Percentiles rank a stretch among this genome's conserved stretches.
Conservation (phyloP, 768 basidiomycete genomes). For the Plicaturopsis crispa region DNA sequence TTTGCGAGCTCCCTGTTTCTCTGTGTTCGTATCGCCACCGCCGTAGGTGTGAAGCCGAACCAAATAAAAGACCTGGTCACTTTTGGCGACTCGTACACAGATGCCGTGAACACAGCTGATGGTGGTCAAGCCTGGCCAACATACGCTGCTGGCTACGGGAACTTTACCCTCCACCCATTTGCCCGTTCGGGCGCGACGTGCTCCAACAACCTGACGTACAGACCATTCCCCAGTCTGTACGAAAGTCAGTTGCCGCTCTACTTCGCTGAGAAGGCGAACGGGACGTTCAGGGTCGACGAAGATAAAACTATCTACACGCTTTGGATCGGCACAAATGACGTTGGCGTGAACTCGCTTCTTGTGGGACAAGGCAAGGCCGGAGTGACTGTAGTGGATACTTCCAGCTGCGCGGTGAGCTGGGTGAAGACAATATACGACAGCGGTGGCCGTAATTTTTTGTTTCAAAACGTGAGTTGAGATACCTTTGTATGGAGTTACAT, state of each 20-base stretch:
- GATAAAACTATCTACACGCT: slow-evolving; percentile 52
- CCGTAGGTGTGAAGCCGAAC: slow-evolving; percentile 22
- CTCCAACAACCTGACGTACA: slow-evolving; percentile 51
- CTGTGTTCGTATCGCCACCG: too few species aligned
- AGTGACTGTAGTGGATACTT: slow-evolving; percentile 52
- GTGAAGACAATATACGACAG: slow-evolving; percentile 45
- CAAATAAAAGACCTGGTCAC: slow-evolving; percentile 61
- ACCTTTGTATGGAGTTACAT: background rate
- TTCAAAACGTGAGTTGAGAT: slow-evolving; percentile 48
- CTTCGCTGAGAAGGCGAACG: slow-evolving; percentile 33
- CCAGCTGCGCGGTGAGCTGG: slow-evolving; percentile 53
- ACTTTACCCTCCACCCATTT: slow-evolving; percentile 46
- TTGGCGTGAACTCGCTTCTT: slow-evolving; percentile 46
- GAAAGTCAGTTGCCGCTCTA: slow-evolving; percentile 51
- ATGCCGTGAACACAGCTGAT: slow-evolving; percentile 33
- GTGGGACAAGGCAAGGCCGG: slow-evolving; percentile 36
- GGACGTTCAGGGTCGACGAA: slow-evolving; percentile 28
- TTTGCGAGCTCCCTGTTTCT: too few species aligned
- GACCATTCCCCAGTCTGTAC: slow-evolving; percentile 52
- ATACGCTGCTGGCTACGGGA: slow-evolving; percentile 48
- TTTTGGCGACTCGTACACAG: slow-evolving; percentile 64
- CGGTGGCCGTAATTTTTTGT: slow-evolving; percentile 61
- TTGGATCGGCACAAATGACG: slow-evolving; percentile 66
- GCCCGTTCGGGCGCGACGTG: slow-evolving; percentile 60
- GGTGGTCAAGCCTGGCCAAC: slow-evolving; percentile 53